Evolutionary conservation across 352 stramenopile genomes (phyloP).

Genomic region (Globisporangium acanthophoron): DNA sequence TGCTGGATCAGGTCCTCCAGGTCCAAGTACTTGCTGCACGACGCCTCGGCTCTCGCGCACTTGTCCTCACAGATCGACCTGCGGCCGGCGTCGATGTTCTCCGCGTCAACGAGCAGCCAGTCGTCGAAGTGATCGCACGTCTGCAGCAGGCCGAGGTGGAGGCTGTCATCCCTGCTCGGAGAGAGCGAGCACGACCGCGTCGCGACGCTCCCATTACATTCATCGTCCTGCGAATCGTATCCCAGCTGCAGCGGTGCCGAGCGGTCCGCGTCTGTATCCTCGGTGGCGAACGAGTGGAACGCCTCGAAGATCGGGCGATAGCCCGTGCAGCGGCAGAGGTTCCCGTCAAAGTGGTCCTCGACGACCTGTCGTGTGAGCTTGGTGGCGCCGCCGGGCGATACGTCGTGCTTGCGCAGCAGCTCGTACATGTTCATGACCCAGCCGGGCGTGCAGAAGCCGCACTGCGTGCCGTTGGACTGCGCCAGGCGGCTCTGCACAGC

Average conservation of each 20-base stretch:
- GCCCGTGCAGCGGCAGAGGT: conserved; percentile 93
- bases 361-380: conserved; percentile 75
- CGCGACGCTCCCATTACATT: neutral
- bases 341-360: conserved; percentile 93
- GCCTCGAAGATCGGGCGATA: conserved; percentile 68
- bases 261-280: neutral
- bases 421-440: conserved; percentile 82
- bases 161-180: neutral
- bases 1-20: conserved; percentile 26
- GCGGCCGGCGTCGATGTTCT: conserved; percentile 12
- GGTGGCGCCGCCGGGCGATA: conserved; percentile 21
- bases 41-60: conserved; percentile 4
- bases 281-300: conserved; percentile 11
- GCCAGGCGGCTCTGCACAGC: conserved; percentile 84
- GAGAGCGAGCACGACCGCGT: too few relatives aligned
- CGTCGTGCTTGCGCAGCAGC: conserved; percentile 67
- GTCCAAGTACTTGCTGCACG: conserved; percentile 22
- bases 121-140: conserved; percentile 24
- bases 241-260: conserved; percentile 1
- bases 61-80: conserved; percentile 22
- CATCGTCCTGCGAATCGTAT: conserved; percentile 6
- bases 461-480: conserved; percentile 92
- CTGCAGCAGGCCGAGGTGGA: conserved; percentile 6
- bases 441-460: conserved; percentile 89
- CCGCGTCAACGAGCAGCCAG: conserved; percentile 22